Conservation (phyloP, 257 asterid species). For the Thymus mandschuricus region DNA sequence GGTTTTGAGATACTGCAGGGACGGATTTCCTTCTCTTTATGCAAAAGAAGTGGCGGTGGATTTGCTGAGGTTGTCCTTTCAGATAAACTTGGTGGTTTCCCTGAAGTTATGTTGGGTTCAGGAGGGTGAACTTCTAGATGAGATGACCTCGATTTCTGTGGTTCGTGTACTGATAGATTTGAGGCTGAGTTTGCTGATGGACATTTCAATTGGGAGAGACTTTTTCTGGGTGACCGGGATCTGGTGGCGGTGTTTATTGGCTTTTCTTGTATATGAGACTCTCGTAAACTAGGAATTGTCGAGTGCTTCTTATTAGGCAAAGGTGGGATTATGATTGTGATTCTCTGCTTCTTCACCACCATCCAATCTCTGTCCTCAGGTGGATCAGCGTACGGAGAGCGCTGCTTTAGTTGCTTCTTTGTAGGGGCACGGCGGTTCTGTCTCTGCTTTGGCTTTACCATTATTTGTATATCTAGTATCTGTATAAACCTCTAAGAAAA, state of each 20-base stretch:
- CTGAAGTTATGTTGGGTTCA: constrained; percentile 39
- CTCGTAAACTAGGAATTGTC: constrained; percentile 38
- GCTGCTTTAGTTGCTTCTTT: constrained; percentile 46
- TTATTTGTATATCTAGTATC: no score
- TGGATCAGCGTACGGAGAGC: constrained; percentile 32
- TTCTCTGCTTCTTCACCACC: constrained; percentile 78
- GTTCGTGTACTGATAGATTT: constrained; percentile 39
- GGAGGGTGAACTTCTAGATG: constrained; percentile 33
- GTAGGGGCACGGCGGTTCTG: constrained; percentile 34
- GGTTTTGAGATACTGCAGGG: constrained; percentile 29
- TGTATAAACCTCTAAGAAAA: no score
- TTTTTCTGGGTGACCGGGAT: constrained; percentile 32
- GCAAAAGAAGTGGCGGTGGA: constrained; percentile 36
- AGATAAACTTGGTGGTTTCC: constrained; percentile 37
- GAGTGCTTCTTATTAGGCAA: constrained; percentile 48
- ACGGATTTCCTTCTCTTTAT: constrained; percentile 30
- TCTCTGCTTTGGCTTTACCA: constrained; percentile 43
- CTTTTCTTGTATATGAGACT: constrained; percentile 37
- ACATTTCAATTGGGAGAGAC: constrained; percentile 31
- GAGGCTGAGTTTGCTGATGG: constrained; percentile 36
- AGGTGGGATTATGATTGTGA: constrained; percentile 82
- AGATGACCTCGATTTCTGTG: constrained; percentile 47
- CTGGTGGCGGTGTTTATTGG: constrained; percentile 39
- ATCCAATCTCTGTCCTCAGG: constrained; percentile 62
- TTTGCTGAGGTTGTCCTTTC: constrained; percentile 38